phyloP scores from a whole-genome alignment of 371 early-diverging fungal species.

The Chytridiales sp. region DNA sequence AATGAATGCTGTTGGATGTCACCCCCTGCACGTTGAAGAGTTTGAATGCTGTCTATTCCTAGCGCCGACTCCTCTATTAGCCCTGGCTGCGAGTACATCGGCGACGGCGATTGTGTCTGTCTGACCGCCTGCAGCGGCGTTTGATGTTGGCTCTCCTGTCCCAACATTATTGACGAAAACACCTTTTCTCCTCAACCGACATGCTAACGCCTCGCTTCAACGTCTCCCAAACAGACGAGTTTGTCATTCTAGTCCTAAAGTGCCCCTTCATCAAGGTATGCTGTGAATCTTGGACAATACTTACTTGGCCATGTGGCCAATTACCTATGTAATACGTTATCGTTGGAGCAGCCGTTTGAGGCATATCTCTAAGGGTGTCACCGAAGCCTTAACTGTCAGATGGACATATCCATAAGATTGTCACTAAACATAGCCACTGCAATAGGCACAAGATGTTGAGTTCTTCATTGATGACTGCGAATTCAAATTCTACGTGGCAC shows the following conservation, averaged over 20 bases:
- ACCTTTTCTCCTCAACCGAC: too few relatives aligned
- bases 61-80: too few relatives aligned
- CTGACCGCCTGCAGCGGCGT: too few relatives aligned
- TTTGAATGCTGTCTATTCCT: too few relatives aligned
- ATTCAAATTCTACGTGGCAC: constrained; percentile 76
- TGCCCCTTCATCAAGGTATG: constrained; percentile 84
- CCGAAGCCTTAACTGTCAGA: neutral
- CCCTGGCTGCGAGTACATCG: too few relatives aligned
- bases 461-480: constrained; percentile 69
- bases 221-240: constrained; percentile 74
- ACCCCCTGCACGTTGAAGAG: too few relatives aligned
- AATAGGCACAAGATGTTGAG: constrained; percentile 80
- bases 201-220: constrained; percentile 94
- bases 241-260: constrained; percentile 69
- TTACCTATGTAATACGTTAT: too few relatives aligned
- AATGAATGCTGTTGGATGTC: too few relatives aligned
- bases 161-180: too few relatives aligned
- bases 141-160: too few relatives aligned
- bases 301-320: too few relatives aligned
- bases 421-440: neutral
- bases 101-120: too few relatives aligned
- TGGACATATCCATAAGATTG: neutral
- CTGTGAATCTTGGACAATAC: neutral
- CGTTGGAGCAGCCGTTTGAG: neutral
- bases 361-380: neutral